Conservation (phyloP, 805 yeast genomes). For the Kuraishia cidri region DNA sequence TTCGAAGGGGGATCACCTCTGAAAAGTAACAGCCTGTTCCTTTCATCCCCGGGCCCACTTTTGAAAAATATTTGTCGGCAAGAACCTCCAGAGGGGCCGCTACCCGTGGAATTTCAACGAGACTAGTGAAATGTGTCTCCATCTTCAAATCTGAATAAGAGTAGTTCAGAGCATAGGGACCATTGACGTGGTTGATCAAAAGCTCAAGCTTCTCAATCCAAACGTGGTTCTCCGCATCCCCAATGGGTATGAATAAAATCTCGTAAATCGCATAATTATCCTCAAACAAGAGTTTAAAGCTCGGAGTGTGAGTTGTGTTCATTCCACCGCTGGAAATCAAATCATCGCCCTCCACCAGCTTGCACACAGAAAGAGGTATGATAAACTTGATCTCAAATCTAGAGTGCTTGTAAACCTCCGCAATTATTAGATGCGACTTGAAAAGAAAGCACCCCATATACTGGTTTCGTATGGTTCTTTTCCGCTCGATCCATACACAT, state of each 20-base stretch:
- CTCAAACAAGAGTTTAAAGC: slow-evolving; percentile 40
- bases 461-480: slow-evolving; percentile 7
- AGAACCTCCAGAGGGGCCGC: not conserved
- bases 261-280: slow-evolving; percentile 31
- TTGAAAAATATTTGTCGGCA: too few species aligned
- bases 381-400: slow-evolving; percentile 30
- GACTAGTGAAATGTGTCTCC: too few species aligned
- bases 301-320: slow-evolving; percentile 20
- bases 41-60: too few species aligned
- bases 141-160: slow-evolving; percentile 12
- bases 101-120: not conserved
- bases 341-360: slow-evolving; percentile 15
- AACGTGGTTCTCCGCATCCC: slow-evolving; percentile 21
- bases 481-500: slow-evolving; percentile 26
- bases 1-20: too few species aligned
- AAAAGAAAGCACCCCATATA: slow-evolving; percentile 31
- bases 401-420: slow-evolving; percentile 14
- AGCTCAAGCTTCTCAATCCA: slow-evolving; percentile 32
- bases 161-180: slow-evolving; percentile 21
- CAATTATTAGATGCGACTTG: slow-evolving; percentile 39
- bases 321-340: slow-evolving; percentile 16
- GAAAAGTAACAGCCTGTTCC: too few species aligned
- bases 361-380: slow-evolving; percentile 33
- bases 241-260: slow-evolving; percentile 24
- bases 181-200: slow-evolving; percentile 18